phyloP scores from a whole-genome alignment of 2,329 filamentous ascomycete genomes.

The Fusarium xyrophilum region DNA sequence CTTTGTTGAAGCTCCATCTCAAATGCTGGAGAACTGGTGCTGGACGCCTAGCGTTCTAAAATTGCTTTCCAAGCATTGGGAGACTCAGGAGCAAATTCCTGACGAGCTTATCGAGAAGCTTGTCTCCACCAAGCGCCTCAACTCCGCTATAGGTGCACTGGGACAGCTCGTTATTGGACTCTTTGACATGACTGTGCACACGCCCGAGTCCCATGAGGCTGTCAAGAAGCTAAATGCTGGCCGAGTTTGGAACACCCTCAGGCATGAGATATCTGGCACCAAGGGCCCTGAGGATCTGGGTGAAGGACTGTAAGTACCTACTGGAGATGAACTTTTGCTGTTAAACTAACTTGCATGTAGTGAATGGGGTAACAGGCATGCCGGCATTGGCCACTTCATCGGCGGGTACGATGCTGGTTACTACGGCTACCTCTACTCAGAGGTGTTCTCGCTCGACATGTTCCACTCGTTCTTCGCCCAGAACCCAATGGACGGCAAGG shows the following conservation, averaged over 20 bases:
- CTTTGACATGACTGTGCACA: conserved; percentile 84
- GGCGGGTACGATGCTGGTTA: conserved; percentile 87
- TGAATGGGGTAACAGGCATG: conserved; percentile 78
- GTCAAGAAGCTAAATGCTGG: conserved; percentile 70
- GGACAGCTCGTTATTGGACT: conserved; percentile 81
- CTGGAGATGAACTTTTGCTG: not conserved
- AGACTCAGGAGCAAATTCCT: conserved; percentile 72
- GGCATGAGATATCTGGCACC: conserved; percentile 73
- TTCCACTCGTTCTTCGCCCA: conserved; percentile 81
- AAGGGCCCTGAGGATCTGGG: conserved; percentile 75
- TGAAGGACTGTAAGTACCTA: conserved; percentile 56
- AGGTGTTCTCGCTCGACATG: conserved; percentile 87
- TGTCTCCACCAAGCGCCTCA: conserved; percentile 80
- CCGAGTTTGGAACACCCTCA: conserved; percentile 74
- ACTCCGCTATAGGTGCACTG: conserved; percentile 79
- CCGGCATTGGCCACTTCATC: conserved; percentile 82
- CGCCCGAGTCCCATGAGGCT: conserved; percentile 72
- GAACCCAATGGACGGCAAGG: conserved; percentile 77
- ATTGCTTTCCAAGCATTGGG: conserved; percentile 75
- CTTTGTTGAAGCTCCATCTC: conserved; percentile 74
- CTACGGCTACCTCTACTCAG: conserved; percentile 76
- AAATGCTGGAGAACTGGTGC: conserved; percentile 81
- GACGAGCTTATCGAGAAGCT: conserved; percentile 77
- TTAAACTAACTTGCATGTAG: conserved; percentile 48
- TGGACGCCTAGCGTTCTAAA: conserved; percentile 71